Evolutionary conservation across 2,329 filamentous ascomycete species (phyloP).

Genomic region (Rhynchosporium agropyri): DNA sequence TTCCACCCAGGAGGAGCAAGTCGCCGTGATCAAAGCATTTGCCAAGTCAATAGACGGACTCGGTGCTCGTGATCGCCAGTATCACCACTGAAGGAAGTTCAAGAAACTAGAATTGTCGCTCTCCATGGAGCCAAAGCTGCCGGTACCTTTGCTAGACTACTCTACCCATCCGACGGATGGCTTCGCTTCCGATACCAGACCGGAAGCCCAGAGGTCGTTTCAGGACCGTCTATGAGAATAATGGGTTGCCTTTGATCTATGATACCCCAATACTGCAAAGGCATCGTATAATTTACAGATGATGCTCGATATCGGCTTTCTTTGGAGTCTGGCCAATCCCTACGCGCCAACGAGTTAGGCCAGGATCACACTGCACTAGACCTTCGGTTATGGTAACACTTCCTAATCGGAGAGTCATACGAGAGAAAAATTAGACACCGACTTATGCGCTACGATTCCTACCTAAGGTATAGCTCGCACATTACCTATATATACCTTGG

Average conservation of each 20-base stretch:
- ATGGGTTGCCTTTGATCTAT: slow-evolving; percentile 54
- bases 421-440: no score
- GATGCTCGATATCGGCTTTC: slow-evolving; percentile 50
- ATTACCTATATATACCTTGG: no score
- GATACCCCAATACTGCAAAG: slow-evolving; percentile 57
- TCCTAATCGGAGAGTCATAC: no score
- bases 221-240: slow-evolving; percentile 53
- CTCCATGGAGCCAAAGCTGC: slow-evolving; percentile 53
- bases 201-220: slow-evolving; percentile 55
- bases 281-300: slow-evolving; percentile 55
- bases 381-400: no score
- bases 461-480: no score
- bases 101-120: slow-evolving; percentile 51
- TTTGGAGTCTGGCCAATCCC: no score
- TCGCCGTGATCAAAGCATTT: slow-evolving; percentile 54
- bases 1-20: slow-evolving; percentile 53
- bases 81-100: slow-evolving; percentile 52
- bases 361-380: no score
- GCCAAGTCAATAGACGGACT: slow-evolving; percentile 54
- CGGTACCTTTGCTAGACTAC: slow-evolving; percentile 53
- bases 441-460: no score
- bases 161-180: slow-evolving; percentile 58
- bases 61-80: slow-evolving; percentile 54
- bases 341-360: no score
- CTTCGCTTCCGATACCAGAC: slow-evolving; percentile 57